Base-by-base conservation (phyloP, 78 protist species). In the Dictyostelium citrinum region DNA sequence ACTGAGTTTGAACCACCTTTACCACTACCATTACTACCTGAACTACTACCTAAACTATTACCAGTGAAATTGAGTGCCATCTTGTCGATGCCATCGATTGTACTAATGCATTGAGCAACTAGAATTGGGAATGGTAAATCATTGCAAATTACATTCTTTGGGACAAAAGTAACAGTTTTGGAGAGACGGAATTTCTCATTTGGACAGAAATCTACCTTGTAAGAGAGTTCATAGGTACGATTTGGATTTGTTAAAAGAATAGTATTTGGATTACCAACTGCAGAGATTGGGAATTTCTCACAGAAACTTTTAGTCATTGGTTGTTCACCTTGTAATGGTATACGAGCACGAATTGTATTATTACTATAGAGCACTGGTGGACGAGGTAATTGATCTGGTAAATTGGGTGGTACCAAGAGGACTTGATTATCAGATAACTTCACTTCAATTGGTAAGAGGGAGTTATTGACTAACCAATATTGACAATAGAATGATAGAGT, bases 391-490 rank as follows among this genome's bases (percentile, higher is more conserved):
- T 60, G 55, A 64, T 82, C 88, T 1, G 31, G 37, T 85, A 49
- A 41, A 61, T 74, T 85, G 16, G 68, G 29, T 43, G 83, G 83
- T 12, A 85, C 20, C 12, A 43, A 4, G 0, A 85, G 17, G 0
- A 27, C 76, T 17, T 78, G 51, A 31, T 88, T 35, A 75, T 72
- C 82, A 5, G 51, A 14, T 12, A 81, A 35, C 1, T 78, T 76
- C 5, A 88, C 72, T 58, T 61, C 81, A 6, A 88, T 35, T 41
- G 93, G 93, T 29, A 88, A 31, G 27, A 88, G 29, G 2, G 93
- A 43, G 9, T 88, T 88, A 67, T 88, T 88, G 5, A 88, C 85
- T 46, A 88, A 61, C 93, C 93, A 88, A 67, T 88, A 88, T 88
- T 88, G 93, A 33, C 93, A 88, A 64, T 78, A 88, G 85, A 88